Base-by-base conservation (phyloP, 2,329 filamentous ascomycete species). In the Hypoxylon sp. region DNA sequence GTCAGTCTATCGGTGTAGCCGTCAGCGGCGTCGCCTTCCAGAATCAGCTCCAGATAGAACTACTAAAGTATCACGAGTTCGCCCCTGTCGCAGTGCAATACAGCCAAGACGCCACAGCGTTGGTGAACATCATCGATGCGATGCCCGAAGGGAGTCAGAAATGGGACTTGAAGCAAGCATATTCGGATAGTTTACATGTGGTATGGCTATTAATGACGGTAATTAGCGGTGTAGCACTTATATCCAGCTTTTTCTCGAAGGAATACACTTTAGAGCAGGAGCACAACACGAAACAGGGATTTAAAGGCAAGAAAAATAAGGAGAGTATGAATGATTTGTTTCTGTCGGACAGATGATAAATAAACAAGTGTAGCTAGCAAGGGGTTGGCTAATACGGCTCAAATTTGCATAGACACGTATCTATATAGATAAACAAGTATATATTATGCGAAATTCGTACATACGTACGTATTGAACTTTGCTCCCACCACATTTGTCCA, bases 201-300 rank as follows among this genome's bases (percentile, higher is more conserved):
- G 56, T 63, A 19, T 63, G 60, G 60, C 19, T 63, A 14, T 28
- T 52, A 9, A 57, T 63, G 60, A 57, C 52, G 21, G 60, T 57
- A 14, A 34, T 63, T 13, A 51, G 45, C 28, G 60, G 45, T 7
- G 52, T 51, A 10, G 52, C 52, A 1, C 19, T 63, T 7, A 25
- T 63, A 21, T 50, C 53, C 10, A 63, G 60, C 11, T 9, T 41
- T 14, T 50, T 48, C 14, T 52, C 53, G 13, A 63, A 63, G 46
- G 52, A 58, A 14, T 63, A 45, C 38, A 57, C 50, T 6, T 21
- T 63, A 36, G 52, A 57, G 13, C 60, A 63, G 25, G 52, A 63
- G 38, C 60, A 63, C 38, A 41, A 57, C 30, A 58, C 52, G 5
- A 48, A 49, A 14, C 51, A 62, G 14, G 46, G 46, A 4, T 62